Conservation (phyloP, 2,329 filamentous ascomycete species). For the Aspergillus ochraceus region DNA sequence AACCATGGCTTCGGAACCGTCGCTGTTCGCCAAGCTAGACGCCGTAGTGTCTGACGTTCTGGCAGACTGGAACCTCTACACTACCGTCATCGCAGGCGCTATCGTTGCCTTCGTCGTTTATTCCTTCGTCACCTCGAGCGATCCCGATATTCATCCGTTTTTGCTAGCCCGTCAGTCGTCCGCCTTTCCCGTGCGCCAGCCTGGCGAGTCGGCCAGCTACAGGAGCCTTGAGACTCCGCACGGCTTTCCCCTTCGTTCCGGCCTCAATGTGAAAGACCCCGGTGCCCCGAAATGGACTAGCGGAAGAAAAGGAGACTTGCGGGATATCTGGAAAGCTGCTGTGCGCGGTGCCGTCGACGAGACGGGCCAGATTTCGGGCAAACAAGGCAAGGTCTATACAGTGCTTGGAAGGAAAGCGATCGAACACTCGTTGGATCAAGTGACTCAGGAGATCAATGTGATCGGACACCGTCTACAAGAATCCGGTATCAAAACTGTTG, state of each 20-base stretch:
- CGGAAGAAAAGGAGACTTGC: slow-evolving; percentile 83
- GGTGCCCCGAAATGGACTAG: slow-evolving; percentile 78
- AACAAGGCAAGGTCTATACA: slow-evolving; percentile 71
- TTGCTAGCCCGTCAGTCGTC: slow-evolving; percentile 82
- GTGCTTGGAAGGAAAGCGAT: slow-evolving; percentile 73
- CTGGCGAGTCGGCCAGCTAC: slow-evolving; percentile 82
- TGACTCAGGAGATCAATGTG: slow-evolving; percentile 83
- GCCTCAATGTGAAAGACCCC: slow-evolving; percentile 78
- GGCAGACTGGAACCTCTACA: slow-evolving; percentile 79
- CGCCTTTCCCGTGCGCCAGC: slow-evolving; percentile 74
- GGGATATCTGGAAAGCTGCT: slow-evolving; percentile 83
- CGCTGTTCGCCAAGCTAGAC: slow-evolving; percentile 68
- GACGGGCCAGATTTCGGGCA: slow-evolving; percentile 60
- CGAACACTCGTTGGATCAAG: slow-evolving; percentile 69
- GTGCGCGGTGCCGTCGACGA: slow-evolving; percentile 64
- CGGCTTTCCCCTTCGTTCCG: slow-evolving; percentile 74
- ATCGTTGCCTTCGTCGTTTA: slow-evolving; percentile 70
- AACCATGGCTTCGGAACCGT: slow-evolving; percentile 47
- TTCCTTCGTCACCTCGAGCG: slow-evolving; percentile 67
- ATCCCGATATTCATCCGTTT: slow-evolving; percentile 90
- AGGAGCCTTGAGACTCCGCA: slow-evolving; percentile 82
- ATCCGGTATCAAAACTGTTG: slow-evolving; percentile 70
- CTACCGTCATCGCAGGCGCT: slow-evolving; percentile 67
- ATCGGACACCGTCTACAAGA: slow-evolving; percentile 77
- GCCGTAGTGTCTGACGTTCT: slow-evolving; percentile 67